A percentile compares a stretch with the other conserved stretches of the same genome.
These are phyloP conservation scores for Tulasnella sp. DNA, from an alignment of 768 basidiomycete species.

Conservation along the genomic window DNA sequence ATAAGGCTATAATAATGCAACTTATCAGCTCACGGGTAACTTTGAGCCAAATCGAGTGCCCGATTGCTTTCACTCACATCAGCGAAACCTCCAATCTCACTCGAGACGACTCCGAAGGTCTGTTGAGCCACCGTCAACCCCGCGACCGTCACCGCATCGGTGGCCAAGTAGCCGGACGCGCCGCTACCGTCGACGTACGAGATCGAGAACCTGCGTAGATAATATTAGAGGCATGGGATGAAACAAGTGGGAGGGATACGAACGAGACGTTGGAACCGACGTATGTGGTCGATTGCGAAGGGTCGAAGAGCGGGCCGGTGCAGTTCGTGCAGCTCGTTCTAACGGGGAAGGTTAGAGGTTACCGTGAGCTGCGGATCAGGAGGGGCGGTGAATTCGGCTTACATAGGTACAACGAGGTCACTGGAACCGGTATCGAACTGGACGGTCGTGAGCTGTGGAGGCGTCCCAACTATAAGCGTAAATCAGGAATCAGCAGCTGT, in stretches of 20 bases:
- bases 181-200: not conserved
- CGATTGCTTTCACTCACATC: slow-evolving; percentile 21
- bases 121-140: slow-evolving; percentile 34
- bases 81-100: slow-evolving; percentile 23
- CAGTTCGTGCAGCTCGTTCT: not conserved
- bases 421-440: too few species aligned
- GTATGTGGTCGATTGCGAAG: not conserved
- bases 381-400: too few species aligned
- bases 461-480: too few species aligned
- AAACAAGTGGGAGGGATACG: not conserved
- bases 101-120: slow-evolving; percentile 33
- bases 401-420: too few species aligned
- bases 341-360: too few species aligned
- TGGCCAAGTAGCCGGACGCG: not conserved
- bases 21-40: not conserved
- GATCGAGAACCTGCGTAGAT: not conserved
- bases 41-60: slow-evolving; percentile 31
- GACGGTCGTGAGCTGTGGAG: too few species aligned
- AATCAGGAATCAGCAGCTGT: too few species aligned
- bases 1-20: not conserved
- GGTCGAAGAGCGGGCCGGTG: not conserved
- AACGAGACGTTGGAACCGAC: not conserved
- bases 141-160: slow-evolving; percentile 37
- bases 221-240: not conserved
- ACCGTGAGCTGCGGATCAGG: too few species aligned